Percentiles rank a stretch among this genome's conserved stretches.
phyloP scores from a whole-genome alignment of 2,329 filamentous ascomycete genomes.

The Neoarthrinium moseri region DNA sequence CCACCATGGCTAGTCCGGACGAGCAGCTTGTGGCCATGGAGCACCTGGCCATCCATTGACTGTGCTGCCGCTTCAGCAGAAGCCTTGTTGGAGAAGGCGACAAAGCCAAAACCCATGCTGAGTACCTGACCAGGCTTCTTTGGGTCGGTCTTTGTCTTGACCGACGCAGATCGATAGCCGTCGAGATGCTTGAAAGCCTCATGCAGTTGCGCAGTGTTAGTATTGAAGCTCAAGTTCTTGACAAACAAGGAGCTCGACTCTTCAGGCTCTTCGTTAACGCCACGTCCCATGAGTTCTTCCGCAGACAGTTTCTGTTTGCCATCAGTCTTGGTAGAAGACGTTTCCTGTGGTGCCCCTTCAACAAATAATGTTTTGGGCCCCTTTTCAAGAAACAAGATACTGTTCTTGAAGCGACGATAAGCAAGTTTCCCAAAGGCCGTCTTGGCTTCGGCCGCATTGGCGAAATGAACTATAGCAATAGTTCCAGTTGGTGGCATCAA shows the following conservation, averaged over 20 bases:
- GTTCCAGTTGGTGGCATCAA: constrained; percentile 92
- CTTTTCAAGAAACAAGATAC: constrained; percentile 89
- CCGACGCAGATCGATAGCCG: constrained; percentile 83
- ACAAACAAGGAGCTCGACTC: constrained; percentile 86
- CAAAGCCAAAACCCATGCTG: constrained; percentile 97
- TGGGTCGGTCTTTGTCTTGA: constrained; percentile 92
- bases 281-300: constrained; percentile 64
- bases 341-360: constrained; percentile 27
- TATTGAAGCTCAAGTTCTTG: constrained; percentile 90
- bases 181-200: constrained; percentile 79
- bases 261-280: constrained; percentile 48
- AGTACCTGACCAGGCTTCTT: constrained; percentile 85
- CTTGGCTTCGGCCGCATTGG: constrained; percentile 74
- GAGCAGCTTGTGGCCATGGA: constrained; percentile 84
- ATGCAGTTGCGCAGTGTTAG: constrained; percentile 72
- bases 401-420: constrained; percentile 88
- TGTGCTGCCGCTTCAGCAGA: constrained; percentile 77
- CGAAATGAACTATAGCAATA: constrained; percentile 90
- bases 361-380: constrained; percentile 80
- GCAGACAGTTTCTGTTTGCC: constrained; percentile 63
- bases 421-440: constrained; percentile 81
- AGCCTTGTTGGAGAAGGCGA: constrained; percentile 77
- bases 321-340: constrained; percentile 27
- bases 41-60: constrained; percentile 82
- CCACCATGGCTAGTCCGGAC: constrained; percentile 87